Evolutionary conservation across 345 rosid species (phyloP).

Genomic region (Stellera chamaejasme): DNA sequence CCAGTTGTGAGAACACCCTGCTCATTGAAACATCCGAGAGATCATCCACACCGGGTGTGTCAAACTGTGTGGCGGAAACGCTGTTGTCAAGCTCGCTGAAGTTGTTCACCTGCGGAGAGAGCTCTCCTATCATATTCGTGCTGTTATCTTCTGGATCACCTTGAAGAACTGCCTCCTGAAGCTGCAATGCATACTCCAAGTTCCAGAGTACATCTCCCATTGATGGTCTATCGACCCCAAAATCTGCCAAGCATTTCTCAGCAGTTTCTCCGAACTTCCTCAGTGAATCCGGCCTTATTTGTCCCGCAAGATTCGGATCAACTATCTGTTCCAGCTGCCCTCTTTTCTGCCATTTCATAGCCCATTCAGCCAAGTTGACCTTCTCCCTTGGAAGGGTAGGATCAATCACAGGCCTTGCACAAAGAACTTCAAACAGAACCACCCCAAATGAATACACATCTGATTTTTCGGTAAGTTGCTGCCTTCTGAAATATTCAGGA

Average conservation of each 20-base stretch:
- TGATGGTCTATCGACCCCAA: conserved; percentile 73
- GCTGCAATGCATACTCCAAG: conserved; percentile 80
- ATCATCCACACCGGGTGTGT: conserved; percentile 38
- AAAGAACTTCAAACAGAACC: conserved; percentile 84
- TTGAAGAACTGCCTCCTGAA: conserved; percentile 51
- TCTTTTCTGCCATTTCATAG: conserved; percentile 82
- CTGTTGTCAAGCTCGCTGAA: conserved; percentile 34
- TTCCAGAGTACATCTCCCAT: conserved; percentile 95
- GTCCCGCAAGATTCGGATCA: conserved; percentile 50
- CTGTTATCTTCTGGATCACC: conserved; percentile 68
- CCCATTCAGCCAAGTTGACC: conserved; percentile 96
- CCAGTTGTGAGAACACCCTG: conserved; percentile 76
- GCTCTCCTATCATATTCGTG: conserved; percentile 61
- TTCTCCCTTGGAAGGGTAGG: conserved; percentile 79
- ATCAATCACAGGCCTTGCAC: conserved; percentile 90
- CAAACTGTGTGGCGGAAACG: conserved; percentile 27
- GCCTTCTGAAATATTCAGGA: conserved; percentile 87
- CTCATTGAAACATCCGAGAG: conserved; percentile 62
- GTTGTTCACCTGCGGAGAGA: conserved; percentile 45
- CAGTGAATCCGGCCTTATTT: conserved; percentile 60
- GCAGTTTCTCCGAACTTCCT: conserved; percentile 81
- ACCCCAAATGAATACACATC: conserved; percentile 93
- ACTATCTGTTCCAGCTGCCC: conserved; percentile 79
- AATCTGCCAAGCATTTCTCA: conserved; percentile 85
- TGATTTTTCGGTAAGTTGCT: conserved; percentile 84